Evolutionary conservation across 192 early-diverging fungal species (phyloP).

Genomic region (Backusella macrospora): DNA sequence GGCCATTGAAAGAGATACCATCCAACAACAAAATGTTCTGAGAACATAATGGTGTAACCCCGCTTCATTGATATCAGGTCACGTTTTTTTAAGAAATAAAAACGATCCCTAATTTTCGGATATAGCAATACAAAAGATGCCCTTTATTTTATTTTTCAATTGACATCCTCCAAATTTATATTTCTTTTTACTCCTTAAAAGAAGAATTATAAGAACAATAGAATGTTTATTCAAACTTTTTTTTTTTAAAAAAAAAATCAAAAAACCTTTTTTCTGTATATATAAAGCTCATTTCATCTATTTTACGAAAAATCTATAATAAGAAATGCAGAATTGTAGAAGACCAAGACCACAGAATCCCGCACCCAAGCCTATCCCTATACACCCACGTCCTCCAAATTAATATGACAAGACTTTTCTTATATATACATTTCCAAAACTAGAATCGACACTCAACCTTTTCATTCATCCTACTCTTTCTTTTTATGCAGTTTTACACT

Average conservation of each 20-base stretch:
- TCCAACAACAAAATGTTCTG: constrained; percentile 1
- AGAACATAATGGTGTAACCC: constrained; percentile 7
- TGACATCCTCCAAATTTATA: constrained; percentile 5
- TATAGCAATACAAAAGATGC: neutral
- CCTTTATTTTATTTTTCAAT: neutral
- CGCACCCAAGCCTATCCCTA: neutral
- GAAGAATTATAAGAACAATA: neutral
- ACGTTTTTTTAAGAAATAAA: constrained; percentile 3
- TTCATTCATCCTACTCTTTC: too few relatives aligned
- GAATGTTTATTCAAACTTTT: neutral
- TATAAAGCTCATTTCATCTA: neutral
- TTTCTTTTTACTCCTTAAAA: neutral
- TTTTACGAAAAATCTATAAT: neutral
- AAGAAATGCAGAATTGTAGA: constrained; percentile 3
- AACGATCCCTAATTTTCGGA: neutral
- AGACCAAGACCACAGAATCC: constrained; percentile 28
- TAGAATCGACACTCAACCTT: neutral
- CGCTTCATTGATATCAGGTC: constrained; percentile 3
- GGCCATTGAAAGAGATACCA: constrained; percentile 30
- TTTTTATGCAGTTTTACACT: too few relatives aligned
- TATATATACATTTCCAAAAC: neutral
- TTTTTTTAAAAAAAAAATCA: neutral
- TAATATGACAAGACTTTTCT: neutral
- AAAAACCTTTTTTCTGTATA: neutral
- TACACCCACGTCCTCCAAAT: neutral